Evolutionary conservation across 2,329 filamentous ascomycete genomes (phyloP).

Genomic region (Fusarium humuli): DNA sequence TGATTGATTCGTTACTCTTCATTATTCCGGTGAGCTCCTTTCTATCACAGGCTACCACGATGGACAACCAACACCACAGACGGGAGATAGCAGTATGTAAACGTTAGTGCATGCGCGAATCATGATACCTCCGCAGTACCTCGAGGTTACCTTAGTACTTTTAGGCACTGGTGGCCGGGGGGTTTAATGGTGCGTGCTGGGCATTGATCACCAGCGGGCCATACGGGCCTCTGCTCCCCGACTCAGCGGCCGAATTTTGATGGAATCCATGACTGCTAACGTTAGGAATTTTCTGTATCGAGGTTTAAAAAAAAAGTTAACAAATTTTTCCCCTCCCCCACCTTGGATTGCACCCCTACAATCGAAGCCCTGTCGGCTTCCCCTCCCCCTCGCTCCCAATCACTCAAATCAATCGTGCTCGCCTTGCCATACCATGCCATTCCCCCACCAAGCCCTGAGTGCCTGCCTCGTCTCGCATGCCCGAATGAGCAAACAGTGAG

Average conservation of each 20-base stretch:
- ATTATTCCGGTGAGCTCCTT: slow-evolving; percentile 23
- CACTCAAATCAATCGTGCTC: slow-evolving; percentile 40
- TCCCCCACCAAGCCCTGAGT: slow-evolving; percentile 43
- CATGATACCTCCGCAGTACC: slow-evolving; percentile 25
- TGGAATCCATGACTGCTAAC: slow-evolving; percentile 31
- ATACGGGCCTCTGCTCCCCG: slow-evolving; percentile 32
- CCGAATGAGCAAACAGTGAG: slow-evolving; percentile 9
- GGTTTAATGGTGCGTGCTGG: slow-evolving; percentile 34
- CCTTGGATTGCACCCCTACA: slow-evolving; percentile 29
- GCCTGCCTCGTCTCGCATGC: slow-evolving; percentile 23
- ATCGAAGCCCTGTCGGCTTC: slow-evolving; percentile 32
- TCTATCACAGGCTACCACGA: slow-evolving; percentile 28
- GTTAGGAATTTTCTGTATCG: slow-evolving; percentile 24
- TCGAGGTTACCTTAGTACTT: slow-evolving; percentile 19
- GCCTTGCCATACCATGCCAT: slow-evolving; percentile 31
- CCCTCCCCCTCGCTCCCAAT: slow-evolving; percentile 43
- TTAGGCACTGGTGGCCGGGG: slow-evolving; percentile 36
- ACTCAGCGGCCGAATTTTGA: slow-evolving; percentile 29
- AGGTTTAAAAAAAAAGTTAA: slow-evolving; percentile 31
- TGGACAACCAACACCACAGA: slow-evolving; percentile 10
- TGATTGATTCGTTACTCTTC: neutral
- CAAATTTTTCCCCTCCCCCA: slow-evolving; percentile 38
- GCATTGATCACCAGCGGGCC: slow-evolving; percentile 43
- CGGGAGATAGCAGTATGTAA: slow-evolving; percentile 26
- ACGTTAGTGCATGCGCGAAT: slow-evolving; percentile 19